Percentiles rank a stretch among this genome's conserved stretches.
Conservation (phyloP, 768 basidiomycete genomes). For the Agaricus subrufescens region DNA sequence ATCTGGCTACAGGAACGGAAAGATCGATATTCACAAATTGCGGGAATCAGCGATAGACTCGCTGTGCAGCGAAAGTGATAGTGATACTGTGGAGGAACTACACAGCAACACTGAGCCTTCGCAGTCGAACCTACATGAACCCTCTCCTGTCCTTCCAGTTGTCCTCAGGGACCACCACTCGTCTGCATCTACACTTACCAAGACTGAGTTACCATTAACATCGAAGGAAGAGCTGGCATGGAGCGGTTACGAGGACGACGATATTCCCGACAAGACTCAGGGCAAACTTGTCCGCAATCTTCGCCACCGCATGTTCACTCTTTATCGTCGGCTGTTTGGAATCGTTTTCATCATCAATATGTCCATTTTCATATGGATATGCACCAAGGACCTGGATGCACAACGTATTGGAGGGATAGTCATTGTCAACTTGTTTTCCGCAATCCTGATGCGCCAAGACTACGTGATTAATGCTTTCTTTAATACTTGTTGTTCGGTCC, state of each 20-base stretch:
- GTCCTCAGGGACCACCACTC: constrained; percentile 10
- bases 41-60: constrained; percentile 29
- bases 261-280: constrained; percentile 45
- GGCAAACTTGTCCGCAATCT: constrained; percentile 45
- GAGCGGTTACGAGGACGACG: constrained; percentile 49
- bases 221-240: constrained; percentile 36
- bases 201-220: constrained; percentile 21
- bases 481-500: constrained; percentile 45
- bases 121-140: constrained; percentile 6
- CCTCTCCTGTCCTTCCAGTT: constrained; percentile 12
- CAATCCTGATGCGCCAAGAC: constrained; percentile 48
- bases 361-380: constrained; percentile 41
- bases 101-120: constrained; percentile 12
- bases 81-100: constrained; percentile 1
- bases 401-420: constrained; percentile 34
- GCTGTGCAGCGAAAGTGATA: constrained; percentile 5
- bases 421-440: constrained; percentile 43
- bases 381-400: constrained; percentile 30
- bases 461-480: constrained; percentile 59
- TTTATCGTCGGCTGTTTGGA: constrained; percentile 57
- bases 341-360: constrained; percentile 54
- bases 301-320: constrained; percentile 48
- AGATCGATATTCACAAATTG: constrained; percentile 45
- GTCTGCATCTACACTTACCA: constrained; percentile 15
- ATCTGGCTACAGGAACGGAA: constrained; percentile 36